phyloP scores from a whole-genome alignment of 306 rosid genomes.

The Clitoria ternatea region DNA sequence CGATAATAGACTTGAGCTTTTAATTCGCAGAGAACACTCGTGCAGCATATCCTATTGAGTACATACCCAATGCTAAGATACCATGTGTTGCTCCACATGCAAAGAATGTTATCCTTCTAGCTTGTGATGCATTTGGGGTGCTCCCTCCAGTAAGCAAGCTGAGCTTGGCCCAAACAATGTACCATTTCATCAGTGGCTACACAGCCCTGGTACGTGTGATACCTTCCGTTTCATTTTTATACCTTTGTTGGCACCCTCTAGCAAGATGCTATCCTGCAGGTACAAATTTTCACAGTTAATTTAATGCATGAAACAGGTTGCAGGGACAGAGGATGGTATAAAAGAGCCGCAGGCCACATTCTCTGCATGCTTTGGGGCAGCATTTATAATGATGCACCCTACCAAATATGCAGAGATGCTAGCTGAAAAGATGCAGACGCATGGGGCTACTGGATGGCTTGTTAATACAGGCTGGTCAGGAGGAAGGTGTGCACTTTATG shows the following conservation, averaged over 20 bases:
- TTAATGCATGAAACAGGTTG: constrained; percentile 45
- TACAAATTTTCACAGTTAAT: not conserved
- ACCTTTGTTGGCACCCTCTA: not conserved
- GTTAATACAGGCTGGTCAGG: constrained; percentile 93
- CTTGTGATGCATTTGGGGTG: constrained; percentile 86
- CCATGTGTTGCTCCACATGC: constrained; percentile 84
- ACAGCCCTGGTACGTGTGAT: constrained; percentile 62
- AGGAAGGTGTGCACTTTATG: constrained; percentile 49
- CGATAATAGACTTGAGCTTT: not conserved
- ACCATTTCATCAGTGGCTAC: constrained; percentile 88
- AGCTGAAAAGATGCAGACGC: constrained; percentile 74
- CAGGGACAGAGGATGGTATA: constrained; percentile 80
- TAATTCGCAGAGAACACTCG: constrained; percentile 72
- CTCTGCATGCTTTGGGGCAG: constrained; percentile 86
- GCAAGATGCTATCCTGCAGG: not conserved
- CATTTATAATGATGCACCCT: constrained; percentile 87
- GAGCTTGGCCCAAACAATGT: constrained; percentile 85
- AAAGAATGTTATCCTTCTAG: constrained; percentile 71
- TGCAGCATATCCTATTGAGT: constrained; percentile 81
- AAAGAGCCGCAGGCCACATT: constrained; percentile 86
- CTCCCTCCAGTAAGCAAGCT: constrained; percentile 87
- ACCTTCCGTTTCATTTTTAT: not conserved
- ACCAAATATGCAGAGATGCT: constrained; percentile 80
- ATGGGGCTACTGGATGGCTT: constrained; percentile 83
- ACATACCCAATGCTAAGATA: constrained; percentile 73